Evolutionary conservation across 306 rosid genomes (phyloP), one percentile per base, ranked within the genome.

Genomic region (Senna siamea): DNA sequence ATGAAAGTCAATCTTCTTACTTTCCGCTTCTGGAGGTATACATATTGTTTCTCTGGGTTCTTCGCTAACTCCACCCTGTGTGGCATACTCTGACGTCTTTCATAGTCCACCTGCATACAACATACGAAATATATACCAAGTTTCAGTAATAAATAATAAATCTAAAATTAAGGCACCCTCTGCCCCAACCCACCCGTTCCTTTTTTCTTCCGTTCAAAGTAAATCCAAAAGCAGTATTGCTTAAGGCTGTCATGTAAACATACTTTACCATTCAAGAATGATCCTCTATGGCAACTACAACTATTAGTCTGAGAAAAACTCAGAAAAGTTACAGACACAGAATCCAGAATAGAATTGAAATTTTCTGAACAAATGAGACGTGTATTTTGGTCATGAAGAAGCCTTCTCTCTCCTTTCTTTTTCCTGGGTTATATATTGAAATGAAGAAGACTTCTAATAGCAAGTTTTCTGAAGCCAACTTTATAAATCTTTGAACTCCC

Each of bases 1-100:
- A 34, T 78, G 91, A 4, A 94, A 73, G 76, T 91, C 93, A 14
- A 90, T 79, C 58, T 52, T 85, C 80, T 77, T 79, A 54, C 88
- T 74, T 56, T 87, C 87, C 53, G 83, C 80, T 76, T 94, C 93
- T 72, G 98, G 70, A 50, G 87, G 84, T 22, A 94, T 78, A 40
- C 77, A 91, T 72, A 89, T 73, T 22, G 82, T 57, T 83, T 91
- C 91, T 84, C 86, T 84, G 68, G 98, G 93, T 69, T 94, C 97
- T 76, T 90, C 98, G 71, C 92, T 94, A 70, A 89, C 98, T 74
- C 96, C 95, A 78, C 96, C 87, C 52, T 91, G 93, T 53, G 98
- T 85, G 13, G 98, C 98, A 76, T 88, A 94, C 76, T 94, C 98
- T 83, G 91, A 61, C 17, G 96, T 95, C 98, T 94, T 76, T 94